phyloP scores from a whole-genome alignment of 257 asterid species.

The Oldenlandia corymbosa region DNA sequence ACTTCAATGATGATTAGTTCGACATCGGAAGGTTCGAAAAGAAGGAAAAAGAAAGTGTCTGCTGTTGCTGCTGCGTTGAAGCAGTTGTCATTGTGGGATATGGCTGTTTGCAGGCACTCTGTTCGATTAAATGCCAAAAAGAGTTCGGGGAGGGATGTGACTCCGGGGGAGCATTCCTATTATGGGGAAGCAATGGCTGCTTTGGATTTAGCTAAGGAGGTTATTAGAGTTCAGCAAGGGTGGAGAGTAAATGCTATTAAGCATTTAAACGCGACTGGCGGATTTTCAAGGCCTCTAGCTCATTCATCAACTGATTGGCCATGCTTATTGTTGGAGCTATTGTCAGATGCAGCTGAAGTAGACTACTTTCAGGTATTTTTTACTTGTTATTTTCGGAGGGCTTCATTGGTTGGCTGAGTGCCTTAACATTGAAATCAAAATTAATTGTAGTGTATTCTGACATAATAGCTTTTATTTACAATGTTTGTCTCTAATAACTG shows the following conservation, averaged over 20 bases:
- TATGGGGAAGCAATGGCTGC: constrained; percentile 78
- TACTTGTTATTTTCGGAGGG: no score
- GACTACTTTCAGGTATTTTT: constrained; percentile 80
- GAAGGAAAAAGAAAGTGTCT: constrained; percentile 21
- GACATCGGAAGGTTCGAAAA: neutral
- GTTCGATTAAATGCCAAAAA: constrained; percentile 54
- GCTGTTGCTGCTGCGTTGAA: constrained; percentile 9
- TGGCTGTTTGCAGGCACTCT: constrained; percentile 58
- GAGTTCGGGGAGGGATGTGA: constrained; percentile 36
- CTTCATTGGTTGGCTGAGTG: neutral
- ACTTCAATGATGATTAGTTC: constrained; percentile 3
- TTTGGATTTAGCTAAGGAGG: constrained; percentile 87
- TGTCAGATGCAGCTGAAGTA: constrained; percentile 83
- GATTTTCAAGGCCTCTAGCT: constrained; percentile 79
- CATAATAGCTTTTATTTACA: neutral
- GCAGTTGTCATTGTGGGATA: constrained; percentile 61
- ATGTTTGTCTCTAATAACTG: constrained; percentile 19
- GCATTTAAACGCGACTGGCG: constrained; percentile 66
- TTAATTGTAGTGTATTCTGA: neutral
- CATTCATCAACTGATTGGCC: constrained; percentile 98
- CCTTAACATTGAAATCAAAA: neutral
- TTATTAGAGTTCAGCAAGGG: constrained; percentile 59
- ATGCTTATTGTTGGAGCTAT: constrained; percentile 74
- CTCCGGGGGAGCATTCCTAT: constrained; percentile 52
- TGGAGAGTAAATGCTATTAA: constrained; percentile 80